Conservation (phyloP, 2,329 filamentous ascomycete genomes). For the Alternaria conjuncta region DNA sequence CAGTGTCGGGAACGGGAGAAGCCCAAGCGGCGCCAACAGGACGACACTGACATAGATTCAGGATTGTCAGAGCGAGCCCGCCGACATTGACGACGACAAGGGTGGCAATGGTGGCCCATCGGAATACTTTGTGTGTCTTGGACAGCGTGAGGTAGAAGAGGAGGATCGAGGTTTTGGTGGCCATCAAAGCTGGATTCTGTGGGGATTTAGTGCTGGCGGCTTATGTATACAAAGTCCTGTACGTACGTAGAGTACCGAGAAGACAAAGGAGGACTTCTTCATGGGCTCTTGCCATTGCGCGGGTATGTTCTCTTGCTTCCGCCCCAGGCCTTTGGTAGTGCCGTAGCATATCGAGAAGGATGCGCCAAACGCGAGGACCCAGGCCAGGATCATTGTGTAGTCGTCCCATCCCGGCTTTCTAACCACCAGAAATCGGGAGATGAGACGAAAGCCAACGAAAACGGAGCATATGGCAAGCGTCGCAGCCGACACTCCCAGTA, state of each 20-base stretch:
- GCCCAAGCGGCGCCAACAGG: conserved; percentile 75
- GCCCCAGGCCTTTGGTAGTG: conserved; percentile 70
- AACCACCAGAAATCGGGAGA: conserved; percentile 76
- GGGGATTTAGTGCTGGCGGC: conserved; percentile 21
- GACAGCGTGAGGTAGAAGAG: conserved; percentile 88
- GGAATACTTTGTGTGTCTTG: conserved; percentile 77
- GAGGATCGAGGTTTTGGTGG: conserved; percentile 89
- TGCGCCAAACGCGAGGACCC: conserved; percentile 73
- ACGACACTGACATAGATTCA: conserved; percentile 86
- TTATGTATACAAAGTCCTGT: neutral
- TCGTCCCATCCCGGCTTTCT: conserved; percentile 77
- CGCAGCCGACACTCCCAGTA: conserved; percentile 73
- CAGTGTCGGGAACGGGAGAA: conserved; percentile 52
- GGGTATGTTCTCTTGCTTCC: conserved; percentile 67
- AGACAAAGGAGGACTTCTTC: conserved; percentile 64
- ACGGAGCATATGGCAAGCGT: conserved; percentile 73
- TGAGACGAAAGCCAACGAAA: conserved; percentile 76
- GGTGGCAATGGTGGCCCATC: conserved; percentile 81
- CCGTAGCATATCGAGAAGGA: conserved; percentile 71
- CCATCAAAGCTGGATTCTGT: conserved; percentile 89
- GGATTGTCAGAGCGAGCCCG: conserved; percentile 78
- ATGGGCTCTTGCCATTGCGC: conserved; percentile 58
- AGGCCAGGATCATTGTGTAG: conserved; percentile 79
- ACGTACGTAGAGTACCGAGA: conserved; percentile 66
- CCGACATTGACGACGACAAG: conserved; percentile 79